Conservation (phyloP, 2,329 filamentous ascomycete genomes). For the Cladophialophora exuberans region DNA sequence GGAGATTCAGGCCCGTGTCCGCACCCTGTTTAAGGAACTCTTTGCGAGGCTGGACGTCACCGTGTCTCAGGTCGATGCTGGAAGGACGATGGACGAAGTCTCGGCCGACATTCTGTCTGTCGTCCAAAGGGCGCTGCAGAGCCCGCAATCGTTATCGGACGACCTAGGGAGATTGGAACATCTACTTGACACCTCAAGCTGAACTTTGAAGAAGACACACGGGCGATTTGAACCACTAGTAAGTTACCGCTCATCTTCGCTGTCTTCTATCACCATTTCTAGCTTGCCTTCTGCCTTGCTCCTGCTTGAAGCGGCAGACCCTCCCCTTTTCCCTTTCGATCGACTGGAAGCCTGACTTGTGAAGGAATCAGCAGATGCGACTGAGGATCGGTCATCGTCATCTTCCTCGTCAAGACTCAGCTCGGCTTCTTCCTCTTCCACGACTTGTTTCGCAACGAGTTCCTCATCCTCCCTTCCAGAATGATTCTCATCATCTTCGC, state of each 20-base stretch:
- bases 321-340: not conserved
- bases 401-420: conserved; percentile 19
- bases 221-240: not conserved
- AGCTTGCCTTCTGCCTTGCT: conserved; percentile 20
- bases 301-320: conserved; percentile 14
- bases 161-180: conserved; percentile 39
- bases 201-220: not conserved
- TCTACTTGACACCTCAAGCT: conserved; percentile 24
- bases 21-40: conserved; percentile 69
- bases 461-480: conserved; percentile 26
- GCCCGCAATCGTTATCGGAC: conserved; percentile 31
- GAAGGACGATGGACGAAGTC: conserved; percentile 55
- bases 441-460: conserved; percentile 15
- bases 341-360: conserved; percentile 12
- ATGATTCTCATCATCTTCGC: conserved; percentile 26
- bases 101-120: conserved; percentile 42
- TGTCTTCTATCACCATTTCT: conserved; percentile 57
- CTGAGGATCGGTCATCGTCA: conserved; percentile 32
- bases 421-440: conserved; percentile 27
- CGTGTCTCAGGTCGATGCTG: conserved; percentile 60
- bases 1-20: conserved; percentile 79
- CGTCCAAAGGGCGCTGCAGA: conserved; percentile 7
- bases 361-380: conserved; percentile 31
- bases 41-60: conserved; percentile 51
- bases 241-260: conserved; percentile 51